phyloP scores from a whole-genome alignment of 345 rosid species.

The Mallotus nudiflorus region DNA sequence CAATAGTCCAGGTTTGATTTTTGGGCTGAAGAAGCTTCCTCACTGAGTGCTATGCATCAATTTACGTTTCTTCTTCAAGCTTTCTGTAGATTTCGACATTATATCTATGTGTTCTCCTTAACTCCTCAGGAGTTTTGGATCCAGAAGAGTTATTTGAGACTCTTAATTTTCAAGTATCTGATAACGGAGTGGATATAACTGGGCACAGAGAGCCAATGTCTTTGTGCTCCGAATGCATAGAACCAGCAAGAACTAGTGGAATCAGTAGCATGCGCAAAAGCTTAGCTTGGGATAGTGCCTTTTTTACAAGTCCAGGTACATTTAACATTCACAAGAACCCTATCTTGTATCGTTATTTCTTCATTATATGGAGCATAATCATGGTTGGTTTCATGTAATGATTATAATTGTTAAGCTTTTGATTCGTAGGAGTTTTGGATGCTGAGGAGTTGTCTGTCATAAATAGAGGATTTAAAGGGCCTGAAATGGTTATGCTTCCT shows the following conservation, averaged over 20 bases:
- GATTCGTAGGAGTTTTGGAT: conserved; percentile 45
- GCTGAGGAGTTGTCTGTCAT: conserved; percentile 45
- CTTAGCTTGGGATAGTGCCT: conserved; percentile 57
- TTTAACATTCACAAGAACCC: neutral
- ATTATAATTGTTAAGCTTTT: neutral
- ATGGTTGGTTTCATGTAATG: neutral
- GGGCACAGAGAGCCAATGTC: conserved; percentile 4
- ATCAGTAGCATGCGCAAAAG: conserved; percentile 34
- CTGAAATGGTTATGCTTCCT: conserved; percentile 22
- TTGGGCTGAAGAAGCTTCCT: neutral
- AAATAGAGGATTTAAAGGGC: conserved; percentile 42
- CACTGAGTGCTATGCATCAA: no score
- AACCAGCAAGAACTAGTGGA: conserved; percentile 21
- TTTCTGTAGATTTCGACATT: neutral
- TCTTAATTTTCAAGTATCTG: conserved; percentile 32
- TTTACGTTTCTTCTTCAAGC: neutral
- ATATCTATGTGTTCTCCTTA: neutral
- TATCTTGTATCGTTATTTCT: no score
- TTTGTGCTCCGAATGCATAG: conserved; percentile 18
- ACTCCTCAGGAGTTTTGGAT: conserved; percentile 53
- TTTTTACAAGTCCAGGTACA: conserved; percentile 45
- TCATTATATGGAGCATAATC: no score
- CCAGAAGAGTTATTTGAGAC: conserved; percentile 56
- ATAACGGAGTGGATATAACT: conserved; percentile 11
- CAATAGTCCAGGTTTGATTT: conserved; percentile 53